phyloP scores from a whole-genome alignment of 2,329 filamentous ascomycete genomes.

The Aureobasidium sp. region DNA sequence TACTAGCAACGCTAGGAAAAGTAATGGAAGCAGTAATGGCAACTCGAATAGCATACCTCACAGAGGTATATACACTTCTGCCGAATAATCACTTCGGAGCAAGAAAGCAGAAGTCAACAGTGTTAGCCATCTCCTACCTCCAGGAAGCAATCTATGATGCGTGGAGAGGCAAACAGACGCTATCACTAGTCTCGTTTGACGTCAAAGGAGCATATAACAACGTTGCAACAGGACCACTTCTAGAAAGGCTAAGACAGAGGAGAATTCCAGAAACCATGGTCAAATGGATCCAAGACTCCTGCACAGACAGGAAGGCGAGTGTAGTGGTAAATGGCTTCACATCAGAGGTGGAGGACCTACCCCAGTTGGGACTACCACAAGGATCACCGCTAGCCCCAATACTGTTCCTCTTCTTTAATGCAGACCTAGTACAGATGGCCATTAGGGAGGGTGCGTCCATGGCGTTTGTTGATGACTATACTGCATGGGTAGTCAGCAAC shows the following conservation, averaged over 20 bases:
- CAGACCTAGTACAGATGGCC: constrained; percentile 21
- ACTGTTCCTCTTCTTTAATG: constrained; percentile 27
- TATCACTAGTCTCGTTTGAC: constrained; percentile 33
- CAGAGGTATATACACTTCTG: constrained; percentile 26
- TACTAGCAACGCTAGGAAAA: constrained; percentile 8
- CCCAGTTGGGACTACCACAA: constrained; percentile 8
- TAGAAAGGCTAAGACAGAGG: constrained; percentile 20
- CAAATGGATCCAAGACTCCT: constrained; percentile 25
- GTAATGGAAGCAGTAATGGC: constrained; percentile 26
- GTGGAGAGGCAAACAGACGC: constrained; percentile 24
- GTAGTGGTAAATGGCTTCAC: constrained; percentile 17
- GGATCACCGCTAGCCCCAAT: constrained; percentile 13
- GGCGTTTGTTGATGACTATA: constrained; percentile 25
- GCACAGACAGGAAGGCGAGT: constrained; percentile 18
- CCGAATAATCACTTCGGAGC: constrained; percentile 33
- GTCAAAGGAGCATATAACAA: constrained; percentile 36
- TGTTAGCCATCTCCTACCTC: constrained; percentile 28
- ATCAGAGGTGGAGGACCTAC: background rate
- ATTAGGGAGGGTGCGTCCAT: constrained; percentile 18
- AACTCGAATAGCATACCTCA: constrained; percentile 24
- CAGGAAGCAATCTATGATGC: constrained; percentile 26
- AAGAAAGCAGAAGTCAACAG: constrained; percentile 28
- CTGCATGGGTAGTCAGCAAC: constrained; percentile 19
- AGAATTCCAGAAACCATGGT: constrained; percentile 22
- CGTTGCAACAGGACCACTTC: constrained; percentile 24